phyloP scores from a whole-genome alignment of 139 green algal species.

The Chlorella sp. region DNA sequence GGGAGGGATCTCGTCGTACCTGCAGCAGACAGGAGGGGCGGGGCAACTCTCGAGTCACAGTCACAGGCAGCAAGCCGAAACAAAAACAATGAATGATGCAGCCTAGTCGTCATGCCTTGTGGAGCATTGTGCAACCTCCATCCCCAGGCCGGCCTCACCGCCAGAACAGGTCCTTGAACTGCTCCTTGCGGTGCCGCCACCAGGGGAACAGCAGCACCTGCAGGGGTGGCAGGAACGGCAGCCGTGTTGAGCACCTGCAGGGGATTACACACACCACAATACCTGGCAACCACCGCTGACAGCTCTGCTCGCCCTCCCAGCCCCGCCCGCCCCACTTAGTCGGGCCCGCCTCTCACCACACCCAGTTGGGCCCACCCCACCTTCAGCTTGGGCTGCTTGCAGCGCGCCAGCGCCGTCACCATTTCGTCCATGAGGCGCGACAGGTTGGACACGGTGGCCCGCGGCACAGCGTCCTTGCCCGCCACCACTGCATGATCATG shows the following conservation, averaged over 20 bases:
- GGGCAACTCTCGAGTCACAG: too few relatives aligned
- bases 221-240: too few relatives aligned
- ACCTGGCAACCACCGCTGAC: neutral
- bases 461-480: constrained; percentile 57
- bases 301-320: too few relatives aligned
- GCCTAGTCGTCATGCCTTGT: too few relatives aligned
- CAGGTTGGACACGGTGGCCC: constrained; percentile 49
- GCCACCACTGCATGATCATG: constrained; percentile 54
- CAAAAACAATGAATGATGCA: too few relatives aligned
- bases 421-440: constrained; percentile 66
- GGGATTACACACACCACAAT: too few relatives aligned
- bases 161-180: constrained; percentile 48
- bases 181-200: constrained; percentile 42
- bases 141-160: too few relatives aligned
- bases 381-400: constrained; percentile 50
- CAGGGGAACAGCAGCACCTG: constrained; percentile 54
- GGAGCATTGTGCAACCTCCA: too few relatives aligned
- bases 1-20: constrained; percentile 39
- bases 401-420: constrained; percentile 53
- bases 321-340: too few relatives aligned
- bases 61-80: too few relatives aligned
- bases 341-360: too few relatives aligned
- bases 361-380: neutral
- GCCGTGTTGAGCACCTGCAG: constrained; percentile 54
- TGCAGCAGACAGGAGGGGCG: too few relatives aligned